Evolutionary conservation across 345 rosid species (phyloP).

Genomic region (Kernera saxatilis): DNA sequence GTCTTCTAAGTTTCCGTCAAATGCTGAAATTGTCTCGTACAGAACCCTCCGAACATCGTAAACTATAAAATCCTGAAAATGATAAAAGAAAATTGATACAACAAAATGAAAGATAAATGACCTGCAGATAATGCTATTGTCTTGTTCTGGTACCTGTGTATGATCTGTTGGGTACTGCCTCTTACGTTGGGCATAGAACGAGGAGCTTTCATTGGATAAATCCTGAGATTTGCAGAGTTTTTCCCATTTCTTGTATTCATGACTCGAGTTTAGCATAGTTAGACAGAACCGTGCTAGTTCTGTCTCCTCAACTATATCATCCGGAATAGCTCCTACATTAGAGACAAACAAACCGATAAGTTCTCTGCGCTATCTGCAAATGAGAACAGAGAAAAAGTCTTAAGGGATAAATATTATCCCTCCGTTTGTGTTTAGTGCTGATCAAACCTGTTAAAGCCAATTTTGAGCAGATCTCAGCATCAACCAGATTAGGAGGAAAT

Average conservation of each 20-base stretch:
- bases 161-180: slow-evolving; percentile 60
- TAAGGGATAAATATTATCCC: background rate
- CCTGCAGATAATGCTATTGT: background rate
- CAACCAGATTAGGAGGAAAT: slow-evolving; percentile 51
- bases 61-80: slow-evolving; percentile 56
- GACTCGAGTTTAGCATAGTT: slow-evolving; percentile 47
- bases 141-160: slow-evolving; percentile 50
- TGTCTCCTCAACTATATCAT: slow-evolving; percentile 42
- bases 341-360: background rate
- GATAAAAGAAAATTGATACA: background rate
- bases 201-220: slow-evolving; percentile 10
- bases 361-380: background rate
- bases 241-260: slow-evolving; percentile 68
- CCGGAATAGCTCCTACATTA: slow-evolving; percentile 60
- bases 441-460: slow-evolving; percentile 71
- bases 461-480: slow-evolving; percentile 59
- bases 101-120: background rate
- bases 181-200: slow-evolving; percentile 25
- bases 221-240: slow-evolving; percentile 31
- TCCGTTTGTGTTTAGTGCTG: background rate
- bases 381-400: background rate
- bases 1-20: slow-evolving; percentile 30
- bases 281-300: slow-evolving; percentile 59
- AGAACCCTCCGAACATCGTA: slow-evolving; percentile 49
- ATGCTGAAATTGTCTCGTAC: slow-evolving; percentile 38